Evolutionary conservation across 2,329 filamentous ascomycete species (phyloP).

Genomic region (Sporothrix euskadiensis): DNA sequence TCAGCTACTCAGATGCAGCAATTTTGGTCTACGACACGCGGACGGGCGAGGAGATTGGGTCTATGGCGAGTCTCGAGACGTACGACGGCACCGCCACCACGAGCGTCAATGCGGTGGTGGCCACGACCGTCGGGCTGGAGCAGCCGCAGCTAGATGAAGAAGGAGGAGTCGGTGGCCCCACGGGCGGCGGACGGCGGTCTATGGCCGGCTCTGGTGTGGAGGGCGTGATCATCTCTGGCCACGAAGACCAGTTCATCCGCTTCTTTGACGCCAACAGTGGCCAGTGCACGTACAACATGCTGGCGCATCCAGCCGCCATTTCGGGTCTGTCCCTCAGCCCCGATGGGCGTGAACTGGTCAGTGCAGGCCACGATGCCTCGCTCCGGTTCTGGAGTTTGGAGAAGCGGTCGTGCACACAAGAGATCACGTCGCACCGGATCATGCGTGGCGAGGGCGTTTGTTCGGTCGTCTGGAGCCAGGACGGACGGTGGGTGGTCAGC

Average conservation of each 20-base stretch:
- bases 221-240: constrained; percentile 91
- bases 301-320: constrained; percentile 91
- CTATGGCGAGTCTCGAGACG: constrained; percentile 91
- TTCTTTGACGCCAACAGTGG: constrained; percentile 99
- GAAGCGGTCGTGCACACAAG: constrained; percentile 91
- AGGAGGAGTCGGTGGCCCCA: constrained; percentile 72
- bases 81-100: constrained; percentile 79
- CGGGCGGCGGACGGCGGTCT: constrained; percentile 60
- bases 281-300: constrained; percentile 99
- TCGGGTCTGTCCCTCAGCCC: constrained; percentile 89
- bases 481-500: constrained; percentile 91
- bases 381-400: constrained; percentile 97
- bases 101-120: constrained; percentile 88
- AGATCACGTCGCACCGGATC: constrained; percentile 86
- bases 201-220: constrained; percentile 77
- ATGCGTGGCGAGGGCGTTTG: constrained; percentile 97
- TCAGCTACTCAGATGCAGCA: constrained; percentile 86
- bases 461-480: constrained; percentile 91
- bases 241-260: constrained; percentile 92
- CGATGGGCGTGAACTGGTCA: constrained; percentile 91
- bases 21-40: constrained; percentile 91
- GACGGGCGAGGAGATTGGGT: constrained; percentile 85
- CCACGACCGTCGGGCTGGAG: constrained; percentile 80
- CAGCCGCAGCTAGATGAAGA: constrained; percentile 72
- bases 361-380: constrained; percentile 91